Base-by-base conservation (phyloP, 441 rosid genomes). In the Erysimum pusillum region DNA sequence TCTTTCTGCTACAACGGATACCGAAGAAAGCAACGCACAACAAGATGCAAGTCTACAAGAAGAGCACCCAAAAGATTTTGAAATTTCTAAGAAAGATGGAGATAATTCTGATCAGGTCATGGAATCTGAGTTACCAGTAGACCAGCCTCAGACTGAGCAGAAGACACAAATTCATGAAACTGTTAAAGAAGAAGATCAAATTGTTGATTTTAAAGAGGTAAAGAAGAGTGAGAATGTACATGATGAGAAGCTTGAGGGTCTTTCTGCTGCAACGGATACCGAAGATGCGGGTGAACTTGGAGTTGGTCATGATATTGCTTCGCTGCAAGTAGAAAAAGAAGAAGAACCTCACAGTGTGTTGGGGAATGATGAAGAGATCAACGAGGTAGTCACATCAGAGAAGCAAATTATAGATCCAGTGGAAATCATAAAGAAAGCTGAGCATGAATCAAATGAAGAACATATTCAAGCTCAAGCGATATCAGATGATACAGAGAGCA, bases 271-370 rank as follows among this genome's bases (percentile, higher is more conserved):
- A 60, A 66, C 17, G 49, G 71, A 68, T 6, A 22, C 0, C 0
- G 65, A 38, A 80, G 78, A 25, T 48, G 73, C 45, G 7, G 31
- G n/a, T 36, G 73, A 63, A 46, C 63, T 63, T 63, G 53, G 34
- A 52, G 64, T 31, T 69, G 25, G 34, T 22, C 36, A 41, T 67
- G 82, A 57, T 59, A 51, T 80, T 17, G 62, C 15, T 34, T 17
- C 66, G 7, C 63, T 1, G 4, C 69, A 63, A 51, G 78, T 76
- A 60, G 76, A 73, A 77, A 20, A 69, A 57, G 74, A 63, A 38
- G 63, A 63, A 57, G 69, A 9, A 51, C 36, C 57, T 57, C 56
- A 57, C 0, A 39, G 54, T 44, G 39, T 46, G 11, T 6, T 64
- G 56, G 45, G 3, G 62, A 63, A 38, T 56, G 76, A 38, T 13